Evolutionary conservation across 208 protist genomes (phyloP).

Genomic region (Leishmania turanica): DNA sequence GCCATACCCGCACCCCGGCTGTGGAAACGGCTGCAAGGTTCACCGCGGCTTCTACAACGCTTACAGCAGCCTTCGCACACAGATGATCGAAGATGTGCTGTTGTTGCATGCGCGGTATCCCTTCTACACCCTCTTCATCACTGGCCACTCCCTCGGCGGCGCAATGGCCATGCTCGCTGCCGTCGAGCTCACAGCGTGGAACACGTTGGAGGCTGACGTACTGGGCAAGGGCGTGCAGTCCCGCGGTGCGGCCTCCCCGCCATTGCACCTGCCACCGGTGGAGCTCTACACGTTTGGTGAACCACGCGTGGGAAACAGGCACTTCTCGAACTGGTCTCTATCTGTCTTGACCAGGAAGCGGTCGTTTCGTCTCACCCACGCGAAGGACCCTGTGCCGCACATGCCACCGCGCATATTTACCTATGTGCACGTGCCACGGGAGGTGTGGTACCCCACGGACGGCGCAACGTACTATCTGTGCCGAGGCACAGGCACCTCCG

Average conservation of each 20-base stretch:
- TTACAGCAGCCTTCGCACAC: constrained; percentile 38
- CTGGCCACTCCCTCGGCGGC: constrained; percentile 81
- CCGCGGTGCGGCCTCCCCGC: background rate
- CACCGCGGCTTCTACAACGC: constrained; percentile 65
- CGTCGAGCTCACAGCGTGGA: constrained; percentile 33
- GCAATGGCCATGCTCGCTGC: constrained; percentile 59
- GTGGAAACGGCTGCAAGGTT: constrained; percentile 32
- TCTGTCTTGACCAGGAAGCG: constrained; percentile 21
- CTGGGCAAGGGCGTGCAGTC: background rate
- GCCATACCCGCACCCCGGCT: constrained; percentile 35
- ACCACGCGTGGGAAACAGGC: constrained; percentile 66
- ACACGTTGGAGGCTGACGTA: background rate
- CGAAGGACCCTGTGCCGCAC: constrained; percentile 56
- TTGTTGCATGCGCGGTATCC: constrained; percentile 36
- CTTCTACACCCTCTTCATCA: constrained; percentile 49
- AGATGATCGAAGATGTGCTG: constrained; percentile 38
- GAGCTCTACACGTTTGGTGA: constrained; percentile 77
- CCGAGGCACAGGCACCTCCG: constrained; percentile 29
- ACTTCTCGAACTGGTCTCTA: constrained; percentile 44
- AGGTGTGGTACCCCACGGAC: constrained; percentile 53
- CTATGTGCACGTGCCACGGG: constrained; percentile 52
- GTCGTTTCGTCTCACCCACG: constrained; percentile 61
- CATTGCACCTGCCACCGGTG: constrained; percentile 23
- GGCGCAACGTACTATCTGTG: constrained; percentile 27
- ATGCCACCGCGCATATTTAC: constrained; percentile 41